Conservation (phyloP, 495 filamentous ascomycete species). For the Terfezia boudieri region DNA sequence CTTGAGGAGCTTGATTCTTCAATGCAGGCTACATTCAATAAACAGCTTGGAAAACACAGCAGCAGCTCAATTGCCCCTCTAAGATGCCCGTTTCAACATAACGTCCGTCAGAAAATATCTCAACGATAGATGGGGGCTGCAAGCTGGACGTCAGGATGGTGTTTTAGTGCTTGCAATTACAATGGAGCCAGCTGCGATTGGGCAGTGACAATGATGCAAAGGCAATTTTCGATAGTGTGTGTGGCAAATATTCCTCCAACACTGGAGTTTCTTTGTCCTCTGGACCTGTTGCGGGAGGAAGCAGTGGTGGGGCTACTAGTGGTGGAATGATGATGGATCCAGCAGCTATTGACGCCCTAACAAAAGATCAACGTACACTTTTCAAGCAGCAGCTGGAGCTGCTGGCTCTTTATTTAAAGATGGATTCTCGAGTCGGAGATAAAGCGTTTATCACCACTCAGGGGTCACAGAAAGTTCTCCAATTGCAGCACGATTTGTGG, state of each 20-base stretch:
- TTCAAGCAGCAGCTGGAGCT: conserved; percentile 97
- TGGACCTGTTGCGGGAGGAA: conserved; percentile 46
- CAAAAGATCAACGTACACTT: conserved; percentile 77
- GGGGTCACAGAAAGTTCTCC: conserved; percentile 62
- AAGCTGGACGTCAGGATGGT: conserved; percentile 71
- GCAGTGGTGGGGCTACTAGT: conserved; percentile 37
- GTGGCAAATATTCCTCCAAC: conserved; percentile 71
- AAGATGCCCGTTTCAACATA: conserved; percentile 99
- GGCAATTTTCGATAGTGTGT: conserved; percentile 61
- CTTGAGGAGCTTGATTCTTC: conserved; percentile 84
- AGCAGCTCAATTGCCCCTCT: conserved; percentile 80
- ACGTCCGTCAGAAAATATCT: conserved; percentile 83
- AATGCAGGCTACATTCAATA: conserved; percentile 96
- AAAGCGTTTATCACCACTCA: conserved; percentile 71
- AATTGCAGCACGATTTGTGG: conserved; percentile 88
- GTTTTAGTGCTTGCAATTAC: conserved; percentile 75
- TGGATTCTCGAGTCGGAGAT: conserved; percentile 86
- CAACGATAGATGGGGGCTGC: conserved; percentile 82
- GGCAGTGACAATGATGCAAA: conserved; percentile 80
- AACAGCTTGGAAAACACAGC: conserved; percentile 91
- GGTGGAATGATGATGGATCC: conserved; percentile 93
- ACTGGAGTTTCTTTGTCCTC: conserved; percentile 71
- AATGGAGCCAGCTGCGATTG: conserved; percentile 72
- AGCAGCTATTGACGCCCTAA: conserved; percentile 85
- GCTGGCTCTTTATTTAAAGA: conserved; percentile 84